These are phyloP conservation scores for Periconia sp. DNA, from an alignment of 2,329 filamentous ascomycete species.

Conservation along the genomic window DNA sequence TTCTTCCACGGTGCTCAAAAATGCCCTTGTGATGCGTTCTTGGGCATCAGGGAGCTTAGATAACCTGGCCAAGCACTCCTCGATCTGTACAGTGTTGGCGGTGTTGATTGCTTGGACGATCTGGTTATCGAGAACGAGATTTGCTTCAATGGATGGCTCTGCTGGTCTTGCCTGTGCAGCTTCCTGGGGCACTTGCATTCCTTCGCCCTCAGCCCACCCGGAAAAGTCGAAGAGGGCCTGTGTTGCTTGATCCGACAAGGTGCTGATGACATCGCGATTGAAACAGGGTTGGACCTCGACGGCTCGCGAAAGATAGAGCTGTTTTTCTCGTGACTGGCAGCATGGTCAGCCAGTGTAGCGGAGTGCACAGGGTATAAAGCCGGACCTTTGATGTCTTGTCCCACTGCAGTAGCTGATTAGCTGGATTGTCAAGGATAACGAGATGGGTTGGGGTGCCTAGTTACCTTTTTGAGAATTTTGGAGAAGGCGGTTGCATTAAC, in stretches of 20 bases:
- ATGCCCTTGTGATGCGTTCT: conserved; percentile 85
- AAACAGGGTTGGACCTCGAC: conserved; percentile 98
- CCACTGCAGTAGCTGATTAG: conserved; percentile 63
- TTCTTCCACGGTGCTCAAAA: conserved; percentile 85
- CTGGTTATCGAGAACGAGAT: conserved; percentile 85
- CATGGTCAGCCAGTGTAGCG: conserved; percentile 35
- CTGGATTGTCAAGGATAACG: conserved; percentile 8
- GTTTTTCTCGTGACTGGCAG: conserved; percentile 84
- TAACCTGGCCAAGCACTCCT: conserved; percentile 78
- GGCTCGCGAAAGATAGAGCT: conserved; percentile 91
- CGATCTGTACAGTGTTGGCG: conserved; percentile 75
- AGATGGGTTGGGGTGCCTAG: conserved; percentile 22
- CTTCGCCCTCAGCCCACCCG: conserved; percentile 95
- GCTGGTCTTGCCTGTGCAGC: conserved; percentile 31
- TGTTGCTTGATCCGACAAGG: conserved; percentile 93
- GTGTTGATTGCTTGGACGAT: conserved; percentile 83
- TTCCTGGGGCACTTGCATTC: conserved; percentile 67
- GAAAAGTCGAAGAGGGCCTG: conserved; percentile 94
- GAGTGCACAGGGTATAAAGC: conserved; percentile 16
- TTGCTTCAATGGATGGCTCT: conserved; percentile 60
- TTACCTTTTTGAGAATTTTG: conserved; percentile 93
- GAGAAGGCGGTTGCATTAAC: conserved; percentile 97
- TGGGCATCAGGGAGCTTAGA: conserved; percentile 60
- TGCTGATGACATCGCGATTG: conserved; percentile 94
- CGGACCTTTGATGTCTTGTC: conserved; percentile 94